Conservation (phyloP, 2,329 filamentous ascomycete species). For the Pseudocercospora crystallina region DNA sequence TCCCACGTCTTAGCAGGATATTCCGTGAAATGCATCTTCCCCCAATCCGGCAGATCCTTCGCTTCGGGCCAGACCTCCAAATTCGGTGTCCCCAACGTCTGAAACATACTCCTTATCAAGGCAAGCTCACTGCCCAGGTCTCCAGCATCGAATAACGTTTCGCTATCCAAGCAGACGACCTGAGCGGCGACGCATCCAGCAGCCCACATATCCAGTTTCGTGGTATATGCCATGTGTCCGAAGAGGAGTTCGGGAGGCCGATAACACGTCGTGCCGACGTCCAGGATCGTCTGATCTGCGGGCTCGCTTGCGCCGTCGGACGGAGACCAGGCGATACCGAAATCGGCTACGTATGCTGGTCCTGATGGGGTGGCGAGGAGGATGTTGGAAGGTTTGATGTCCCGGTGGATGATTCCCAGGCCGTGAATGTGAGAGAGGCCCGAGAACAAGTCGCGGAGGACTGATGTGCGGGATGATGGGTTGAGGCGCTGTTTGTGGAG, state of each 20-base stretch:
- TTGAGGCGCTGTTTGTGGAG: slow-evolving; percentile 47
- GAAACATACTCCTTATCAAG: slow-evolving; percentile 88
- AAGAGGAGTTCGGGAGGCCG: slow-evolving; percentile 88
- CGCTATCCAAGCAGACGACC: slow-evolving; percentile 56
- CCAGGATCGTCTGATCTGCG: slow-evolving; percentile 71
- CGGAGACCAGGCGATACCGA: slow-evolving; percentile 85
- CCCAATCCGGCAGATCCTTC: slow-evolving; percentile 74
- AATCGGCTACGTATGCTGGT: slow-evolving; percentile 82
- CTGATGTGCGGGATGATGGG: slow-evolving; percentile 39
- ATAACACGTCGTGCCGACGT: slow-evolving; percentile 91
- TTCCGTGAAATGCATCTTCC: slow-evolving; percentile 75
- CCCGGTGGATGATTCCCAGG: slow-evolving; percentile 81
- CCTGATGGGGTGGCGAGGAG: slow-evolving; percentile 47
- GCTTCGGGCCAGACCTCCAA: slow-evolving; percentile 80
- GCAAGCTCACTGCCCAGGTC: slow-evolving; percentile 90
- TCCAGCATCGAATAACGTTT: slow-evolving; percentile 78
- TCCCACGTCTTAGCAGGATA: slow-evolving; percentile 71
- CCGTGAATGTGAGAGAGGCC: slow-evolving; percentile 71
- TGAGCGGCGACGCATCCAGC: slow-evolving; percentile 83
- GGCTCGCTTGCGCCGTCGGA: slow-evolving; percentile 60
- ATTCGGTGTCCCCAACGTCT: slow-evolving; percentile 83
- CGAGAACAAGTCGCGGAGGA: slow-evolving; percentile 67
- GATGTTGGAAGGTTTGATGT: slow-evolving; percentile 90
- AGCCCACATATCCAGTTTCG: slow-evolving; percentile 83
- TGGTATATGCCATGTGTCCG: slow-evolving; percentile 70